Conservation (phyloP, 1,284 basidiomycete species). For the Ceratobasidium sp. region DNA sequence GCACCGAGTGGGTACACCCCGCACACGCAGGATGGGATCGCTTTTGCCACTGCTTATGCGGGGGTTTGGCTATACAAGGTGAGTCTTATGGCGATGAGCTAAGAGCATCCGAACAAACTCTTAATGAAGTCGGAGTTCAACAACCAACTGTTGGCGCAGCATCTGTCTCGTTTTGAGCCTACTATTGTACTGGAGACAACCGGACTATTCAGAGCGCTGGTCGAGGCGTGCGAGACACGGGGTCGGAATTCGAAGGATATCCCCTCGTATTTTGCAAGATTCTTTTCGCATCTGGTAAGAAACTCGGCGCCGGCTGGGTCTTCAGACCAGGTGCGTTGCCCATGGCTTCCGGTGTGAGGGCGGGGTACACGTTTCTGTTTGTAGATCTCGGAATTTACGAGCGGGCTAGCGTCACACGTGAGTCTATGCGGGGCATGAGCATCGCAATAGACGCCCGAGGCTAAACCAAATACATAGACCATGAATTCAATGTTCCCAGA, state of each 20-base stretch:
- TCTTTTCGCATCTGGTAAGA: slow-evolving; percentile 31
- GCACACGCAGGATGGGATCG: slow-evolving; percentile 38
- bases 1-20: slow-evolving; percentile 31
- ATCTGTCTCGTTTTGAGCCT: slow-evolving; percentile 26
- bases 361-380: not conserved
- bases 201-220: not conserved
- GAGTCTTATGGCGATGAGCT: too few species aligned
- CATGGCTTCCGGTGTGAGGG: too few species aligned
- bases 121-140: too few species aligned
- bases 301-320: slow-evolving; percentile 23
- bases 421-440: not conserved
- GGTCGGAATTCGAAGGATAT: slow-evolving; percentile 28
- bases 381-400: not conserved
- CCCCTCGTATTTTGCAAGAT: slow-evolving; percentile 40
- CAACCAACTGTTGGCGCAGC: slow-evolving; percentile 6
- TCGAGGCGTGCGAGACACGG: slow-evolving; percentile 25
- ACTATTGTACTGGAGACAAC: slow-evolving; percentile 5
- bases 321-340: slow-evolving; percentile 4
- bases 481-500: slow-evolving; percentile 37
- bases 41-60: slow-evolving; percentile 37
- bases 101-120: too few species aligned
- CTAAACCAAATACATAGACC: not conserved
- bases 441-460: not conserved
- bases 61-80: slow-evolving; percentile 46
- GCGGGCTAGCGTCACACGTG: not conserved